A percentile compares a stretch with the other conserved stretches of the same genome.
phyloP scores from a whole-genome alignment of 2,329 filamentous ascomycete species.

The Clonostachys byssicola region DNA sequence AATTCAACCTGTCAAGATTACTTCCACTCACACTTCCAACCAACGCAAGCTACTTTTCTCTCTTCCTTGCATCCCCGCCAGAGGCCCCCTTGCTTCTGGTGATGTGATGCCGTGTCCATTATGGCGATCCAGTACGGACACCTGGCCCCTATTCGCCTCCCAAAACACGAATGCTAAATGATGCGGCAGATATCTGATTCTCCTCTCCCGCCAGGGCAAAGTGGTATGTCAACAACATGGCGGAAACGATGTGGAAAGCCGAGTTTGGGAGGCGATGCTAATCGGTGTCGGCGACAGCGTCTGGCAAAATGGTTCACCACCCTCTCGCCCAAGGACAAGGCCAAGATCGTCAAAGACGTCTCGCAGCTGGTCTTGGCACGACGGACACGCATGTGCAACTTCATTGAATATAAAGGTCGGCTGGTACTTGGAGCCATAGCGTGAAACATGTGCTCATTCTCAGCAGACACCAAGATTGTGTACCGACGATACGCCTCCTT shows the following conservation, averaged over 20 bases:
- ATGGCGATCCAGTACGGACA: constrained; percentile 40
- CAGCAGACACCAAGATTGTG: constrained; percentile 90
- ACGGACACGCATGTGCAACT: constrained; percentile 99
- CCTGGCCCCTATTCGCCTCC: constrained; percentile 4
- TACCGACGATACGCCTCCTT: constrained; percentile 98
- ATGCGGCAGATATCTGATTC: constrained; percentile 79
- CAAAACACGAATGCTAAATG: constrained; percentile 2
- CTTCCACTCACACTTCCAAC: constrained; percentile 8
- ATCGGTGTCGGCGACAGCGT: constrained; percentile 55
- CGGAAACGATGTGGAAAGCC: neutral
- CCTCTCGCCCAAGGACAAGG: constrained; percentile 94
- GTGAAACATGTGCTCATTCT: neutral
- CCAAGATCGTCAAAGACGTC: constrained; percentile 99
- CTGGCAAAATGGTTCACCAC: constrained; percentile 99
- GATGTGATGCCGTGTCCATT: constrained; percentile 13
- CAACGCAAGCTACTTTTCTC: constrained; percentile 7
- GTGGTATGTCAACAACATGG: constrained; percentile 64
- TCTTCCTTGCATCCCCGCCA: constrained; percentile 8
- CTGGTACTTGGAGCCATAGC: neutral
- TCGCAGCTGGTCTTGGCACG: constrained; percentile 94
- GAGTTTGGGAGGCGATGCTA: constrained; percentile 1
- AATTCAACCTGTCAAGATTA: constrained; percentile 12
- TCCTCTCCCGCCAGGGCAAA: constrained; percentile 98
- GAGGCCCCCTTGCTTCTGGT: constrained; percentile 1
- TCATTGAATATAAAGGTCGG: constrained; percentile 95